phyloP scores from a whole-genome alignment of 2,329 filamentous ascomycete species.

The Nothopassalora personata region DNA sequence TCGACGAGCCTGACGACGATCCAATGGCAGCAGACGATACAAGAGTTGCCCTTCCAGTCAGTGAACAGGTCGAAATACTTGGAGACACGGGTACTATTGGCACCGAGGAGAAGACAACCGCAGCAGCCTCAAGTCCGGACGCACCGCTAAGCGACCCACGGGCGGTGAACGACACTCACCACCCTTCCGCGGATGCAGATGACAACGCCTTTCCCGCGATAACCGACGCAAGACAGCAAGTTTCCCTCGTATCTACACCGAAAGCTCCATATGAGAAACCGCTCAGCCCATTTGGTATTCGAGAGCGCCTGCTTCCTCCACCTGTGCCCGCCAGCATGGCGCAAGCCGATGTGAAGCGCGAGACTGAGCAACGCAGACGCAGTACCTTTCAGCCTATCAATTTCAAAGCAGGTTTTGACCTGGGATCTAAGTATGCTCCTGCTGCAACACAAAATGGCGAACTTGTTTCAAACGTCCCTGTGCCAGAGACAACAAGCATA shows the following conservation, averaged over 20 bases:
- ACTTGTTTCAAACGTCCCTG: neutral
- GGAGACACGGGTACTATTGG: neutral
- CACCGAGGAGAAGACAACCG: neutral
- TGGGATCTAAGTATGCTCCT: slow-evolving; percentile 49
- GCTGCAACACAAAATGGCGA: slow-evolving; percentile 29
- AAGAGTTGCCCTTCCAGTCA: neutral
- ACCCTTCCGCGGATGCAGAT: neutral
- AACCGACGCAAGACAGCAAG: neutral
- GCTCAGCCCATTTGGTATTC: slow-evolving; percentile 39
- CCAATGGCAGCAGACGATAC: neutral
- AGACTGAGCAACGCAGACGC: slow-evolving; percentile 22
- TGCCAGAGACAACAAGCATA: slow-evolving; percentile 33
- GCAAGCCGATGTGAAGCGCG: neutral
- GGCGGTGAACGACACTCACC: neutral
- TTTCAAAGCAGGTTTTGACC: slow-evolving; percentile 46
- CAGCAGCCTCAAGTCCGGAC: neutral
- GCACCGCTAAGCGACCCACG: neutral
- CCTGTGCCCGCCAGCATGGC: slow-evolving; percentile 29
- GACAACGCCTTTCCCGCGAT: neutral
- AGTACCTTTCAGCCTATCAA: slow-evolving; percentile 49
- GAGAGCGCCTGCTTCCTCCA: slow-evolving; percentile 45
- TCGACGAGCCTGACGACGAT: slow-evolving; percentile 55
- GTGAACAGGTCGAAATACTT: neutral
- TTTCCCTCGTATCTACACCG: neutral
- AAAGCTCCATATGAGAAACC: slow-evolving; percentile 18